phyloP scores from a whole-genome alignment of 805 yeast genomes.

The Spathaspora arborariae region DNA sequence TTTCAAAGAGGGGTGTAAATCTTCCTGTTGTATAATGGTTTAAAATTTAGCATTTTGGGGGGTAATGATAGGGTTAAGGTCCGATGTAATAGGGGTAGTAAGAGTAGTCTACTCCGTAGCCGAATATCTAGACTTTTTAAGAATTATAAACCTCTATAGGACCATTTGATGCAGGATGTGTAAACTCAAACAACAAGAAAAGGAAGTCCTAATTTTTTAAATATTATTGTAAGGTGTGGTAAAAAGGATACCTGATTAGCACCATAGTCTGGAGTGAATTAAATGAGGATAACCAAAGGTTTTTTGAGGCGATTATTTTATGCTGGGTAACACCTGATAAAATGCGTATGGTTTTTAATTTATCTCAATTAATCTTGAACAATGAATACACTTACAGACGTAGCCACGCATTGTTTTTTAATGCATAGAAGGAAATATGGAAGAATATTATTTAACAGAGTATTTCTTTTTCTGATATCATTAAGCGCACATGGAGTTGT shows the following conservation, averaged over 20 bases:
- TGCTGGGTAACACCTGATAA: background rate
- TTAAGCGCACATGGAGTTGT: background rate
- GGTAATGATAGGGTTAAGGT: too few relatives aligned
- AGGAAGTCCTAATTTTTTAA: too few relatives aligned
- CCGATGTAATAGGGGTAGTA: too few relatives aligned
- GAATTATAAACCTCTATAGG: too few relatives aligned
- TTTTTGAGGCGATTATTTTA: background rate
- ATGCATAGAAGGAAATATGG: background rate
- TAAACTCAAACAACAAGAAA: too few relatives aligned
- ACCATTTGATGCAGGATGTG: too few relatives aligned
- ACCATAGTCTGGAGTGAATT: background rate
- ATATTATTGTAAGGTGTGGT: too few relatives aligned
- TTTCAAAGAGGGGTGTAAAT: too few relatives aligned
- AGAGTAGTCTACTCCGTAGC: too few relatives aligned
- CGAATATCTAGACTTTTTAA: too few relatives aligned
- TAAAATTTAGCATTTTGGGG: too few relatives aligned
- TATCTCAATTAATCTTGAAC: background rate
- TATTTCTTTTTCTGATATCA: background rate
- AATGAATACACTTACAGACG: background rate
- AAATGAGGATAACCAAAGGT: background rate
- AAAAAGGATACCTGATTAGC: background rate
- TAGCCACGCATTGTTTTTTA: background rate
- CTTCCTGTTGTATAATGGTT: too few relatives aligned
- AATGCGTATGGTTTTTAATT: constrained; percentile 1
- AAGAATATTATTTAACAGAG: background rate